Base-by-base conservation (phyloP, 2,329 filamentous ascomycete genomes). In the Penicillium janthinellum region DNA sequence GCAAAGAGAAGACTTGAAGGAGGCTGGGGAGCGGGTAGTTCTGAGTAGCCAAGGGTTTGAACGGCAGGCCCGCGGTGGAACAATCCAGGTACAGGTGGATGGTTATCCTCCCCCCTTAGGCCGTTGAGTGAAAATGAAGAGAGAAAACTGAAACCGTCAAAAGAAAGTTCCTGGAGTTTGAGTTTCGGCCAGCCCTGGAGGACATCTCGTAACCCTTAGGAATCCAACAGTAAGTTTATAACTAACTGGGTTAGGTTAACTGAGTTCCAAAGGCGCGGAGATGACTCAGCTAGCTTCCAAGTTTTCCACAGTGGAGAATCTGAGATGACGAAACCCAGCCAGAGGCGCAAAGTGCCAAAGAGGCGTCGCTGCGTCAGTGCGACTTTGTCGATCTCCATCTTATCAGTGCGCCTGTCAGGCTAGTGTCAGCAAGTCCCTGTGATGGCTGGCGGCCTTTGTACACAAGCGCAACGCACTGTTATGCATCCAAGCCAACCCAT, bases 261-360 rank as follows among this genome's bases (percentile, higher is more conserved):
- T 28, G 3, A 28, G 25, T 28, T 25, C 25, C 25, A 25, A 25
- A 22, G 10, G 11, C 14, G 38, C 28, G 28, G n/a, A 5, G 64
- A 57, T 67, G 64, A 65, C 53, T 65, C 57, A 67, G 63, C 59
- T 14, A 62, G 64, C 61, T 65, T 66, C 31, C 31, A 31, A 31
- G 64, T 62, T 66, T 65, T 65, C 45, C 20, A n/a, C 22, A 35
- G 49, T 51, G 34, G 51, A 10, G 45, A 22, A 4, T 22, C 22
- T 22, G 22, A 22, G 2, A 49, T 49, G 44, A 47, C 44, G 25
- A 47, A 31, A 22, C 44, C 44, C 44, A 47, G 22, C 3, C 42
- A 22, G 14, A 7, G 25, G 4, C 14, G 12, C 31, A 31, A 31
- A 17, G 17, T 17, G 17, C 17, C 17, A 17, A 17, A 10, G 31